These are phyloP conservation scores for Botryobasidium botryosum DNA, from an alignment of 768 basidiomycete genomes.

Conservation along the genomic window DNA sequence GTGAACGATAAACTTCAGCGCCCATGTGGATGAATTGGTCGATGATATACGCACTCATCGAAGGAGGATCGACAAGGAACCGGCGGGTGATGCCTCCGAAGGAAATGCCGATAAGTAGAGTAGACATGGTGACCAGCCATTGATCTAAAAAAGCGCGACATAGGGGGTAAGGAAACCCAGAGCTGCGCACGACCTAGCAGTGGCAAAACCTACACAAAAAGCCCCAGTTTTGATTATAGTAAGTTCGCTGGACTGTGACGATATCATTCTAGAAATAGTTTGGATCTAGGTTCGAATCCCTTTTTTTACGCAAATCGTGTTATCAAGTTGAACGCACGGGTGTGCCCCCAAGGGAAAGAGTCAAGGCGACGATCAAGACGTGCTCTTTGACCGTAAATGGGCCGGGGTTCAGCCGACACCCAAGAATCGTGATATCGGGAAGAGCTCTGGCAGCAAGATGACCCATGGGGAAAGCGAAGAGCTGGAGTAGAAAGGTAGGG, in stretches of 20 bases:
- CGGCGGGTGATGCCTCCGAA: conserved; percentile 59
- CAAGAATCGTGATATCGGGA: conserved; percentile 11
- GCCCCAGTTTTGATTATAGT: conserved; percentile 15
- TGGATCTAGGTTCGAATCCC: conserved; percentile 10
- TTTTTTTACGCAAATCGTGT: not conserved
- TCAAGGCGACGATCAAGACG: conserved; percentile 41
- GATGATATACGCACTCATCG: conserved; percentile 11
- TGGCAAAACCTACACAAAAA: conserved; percentile 10
- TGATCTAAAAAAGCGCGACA: conserved; percentile 4
- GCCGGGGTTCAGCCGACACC: conserved; percentile 15
- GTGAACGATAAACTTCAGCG: too few species aligned
- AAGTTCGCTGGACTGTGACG: conserved; percentile 13
- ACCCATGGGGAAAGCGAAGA: conserved; percentile 18
- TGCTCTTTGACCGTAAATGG: conserved; percentile 24
- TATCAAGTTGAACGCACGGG: conserved; percentile 10
- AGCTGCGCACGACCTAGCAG: conserved; percentile 6
- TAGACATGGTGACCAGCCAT: conserved; percentile 12
- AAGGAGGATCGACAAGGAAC: conserved; percentile 27
- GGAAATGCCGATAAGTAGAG: conserved; percentile 64
- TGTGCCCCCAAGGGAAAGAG: conserved; percentile 12
- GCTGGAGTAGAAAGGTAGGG: conserved; percentile 17
- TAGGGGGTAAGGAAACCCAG: not conserved
- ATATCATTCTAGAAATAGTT: too few species aligned
- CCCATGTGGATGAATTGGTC: too few species aligned
- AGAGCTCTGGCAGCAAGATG: conserved; percentile 14